Evolutionary conservation across 2,329 filamentous ascomycete genomes (phyloP).

Genomic region (Xylaria multiplex): DNA sequence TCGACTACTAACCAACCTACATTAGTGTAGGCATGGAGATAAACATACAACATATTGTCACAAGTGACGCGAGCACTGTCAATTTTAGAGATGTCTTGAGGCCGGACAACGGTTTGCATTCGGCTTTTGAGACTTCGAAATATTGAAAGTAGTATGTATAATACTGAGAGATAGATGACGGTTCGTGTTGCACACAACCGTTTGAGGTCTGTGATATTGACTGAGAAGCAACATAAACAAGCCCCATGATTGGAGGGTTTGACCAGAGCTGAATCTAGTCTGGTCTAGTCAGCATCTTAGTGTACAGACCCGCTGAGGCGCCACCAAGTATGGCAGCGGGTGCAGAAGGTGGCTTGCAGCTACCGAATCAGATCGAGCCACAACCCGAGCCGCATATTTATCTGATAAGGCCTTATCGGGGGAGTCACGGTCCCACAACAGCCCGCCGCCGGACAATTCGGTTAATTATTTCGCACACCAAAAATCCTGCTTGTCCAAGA

Average conservation of each 20-base stretch:
- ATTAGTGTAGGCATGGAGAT: too few relatives aligned
- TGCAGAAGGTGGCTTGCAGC: constrained; percentile 1
- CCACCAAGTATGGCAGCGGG: too few relatives aligned
- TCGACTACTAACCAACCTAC: constrained; percentile 12
- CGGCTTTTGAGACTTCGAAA: constrained; percentile 5
- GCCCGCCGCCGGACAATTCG: constrained; percentile 28
- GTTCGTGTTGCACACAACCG: constrained; percentile 17
- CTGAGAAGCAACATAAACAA: constrained; percentile 29
- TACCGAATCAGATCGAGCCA: constrained; percentile 14
- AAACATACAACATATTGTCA: too few relatives aligned
- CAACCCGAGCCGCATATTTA: constrained; percentile 27
- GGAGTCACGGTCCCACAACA: constrained; percentile 9
- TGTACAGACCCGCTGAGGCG: too few relatives aligned
- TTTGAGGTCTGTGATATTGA: constrained; percentile 20
- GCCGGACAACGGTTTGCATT: constrained; percentile 8
- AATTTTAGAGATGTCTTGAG: neutral
- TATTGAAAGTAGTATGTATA: neutral
- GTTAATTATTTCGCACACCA: constrained; percentile 35
- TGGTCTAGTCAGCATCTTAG: too few relatives aligned
- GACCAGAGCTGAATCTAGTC: neutral
- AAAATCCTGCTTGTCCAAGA: constrained; percentile 23
- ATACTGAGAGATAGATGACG: constrained; percentile 2
- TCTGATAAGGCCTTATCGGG: constrained; percentile 31
- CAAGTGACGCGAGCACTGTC: constrained; percentile 6
- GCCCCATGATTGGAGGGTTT: constrained; percentile 16